Evolutionary conservation across 1,139 yeast genomes (phyloP), one percentile per base, ranked within the genome.

Genomic region (Geotrichum siamense): DNA sequence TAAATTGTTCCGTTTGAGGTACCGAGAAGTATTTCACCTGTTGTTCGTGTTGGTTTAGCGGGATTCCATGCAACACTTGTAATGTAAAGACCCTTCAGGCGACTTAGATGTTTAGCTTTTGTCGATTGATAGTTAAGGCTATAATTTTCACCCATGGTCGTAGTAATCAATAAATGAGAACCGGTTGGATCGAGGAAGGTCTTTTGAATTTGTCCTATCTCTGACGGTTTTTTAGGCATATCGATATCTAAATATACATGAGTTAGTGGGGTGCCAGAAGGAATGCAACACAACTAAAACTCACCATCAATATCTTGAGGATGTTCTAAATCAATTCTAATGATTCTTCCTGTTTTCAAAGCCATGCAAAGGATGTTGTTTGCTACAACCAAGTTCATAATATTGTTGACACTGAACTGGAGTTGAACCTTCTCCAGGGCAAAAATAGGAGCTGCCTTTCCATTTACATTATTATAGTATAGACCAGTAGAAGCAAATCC

Each of bases 371-470:
- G 65, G 13, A 71, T 60, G 52, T 77, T 77, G 51, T 68, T 68
- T 15, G 70, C 60, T 5, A 75, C 79, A 3, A 63, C 66, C 45
- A 77, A 59, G 22, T 68, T 61, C 3, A 62, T 61, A 16, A 77
- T 67, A 21, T 70, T 62, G 45, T 61, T 59, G 31, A 76, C 60
- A 16, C 68, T 68, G 55, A 76, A 76, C 57, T 74, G 77, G 43
- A 78, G 65, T 51, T 75, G 79, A 12, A 78, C 83, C 29, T 72
- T 73, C 43, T 76, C 79, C 33, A 74, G 57, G 38, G 60, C 50
- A 41, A 69, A 67, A 39, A 54, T 47, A 15, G 57, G 50, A n/a
- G 44, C 16, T 9, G 39, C 29, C 6, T 40, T 41, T 17, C 48
- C 48, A 31, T 42, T 37, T 40, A 41, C 35, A 26, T 38, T 49